A percentile compares a stretch with the other conserved stretches of the same genome.
These are phyloP conservation scores for Pichia sp. DNA, from an alignment of 1,139 yeast genomes.

Conservation along the genomic window DNA sequence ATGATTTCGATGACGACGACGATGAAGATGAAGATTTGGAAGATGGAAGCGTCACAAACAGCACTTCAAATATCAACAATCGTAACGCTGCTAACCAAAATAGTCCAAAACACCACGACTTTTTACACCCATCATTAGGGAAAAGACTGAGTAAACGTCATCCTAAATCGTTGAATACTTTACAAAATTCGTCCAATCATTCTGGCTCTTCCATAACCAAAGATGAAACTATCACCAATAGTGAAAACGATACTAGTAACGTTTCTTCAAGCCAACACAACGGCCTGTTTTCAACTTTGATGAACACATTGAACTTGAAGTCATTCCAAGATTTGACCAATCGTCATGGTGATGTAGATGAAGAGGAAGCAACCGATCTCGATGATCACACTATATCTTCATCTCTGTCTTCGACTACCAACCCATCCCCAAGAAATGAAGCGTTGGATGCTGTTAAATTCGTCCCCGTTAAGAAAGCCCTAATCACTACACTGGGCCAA, in stretches of 20 bases:
- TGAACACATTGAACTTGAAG: conserved; percentile 28
- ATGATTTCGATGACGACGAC: conserved; percentile 7
- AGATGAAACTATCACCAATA: conserved; percentile 4
- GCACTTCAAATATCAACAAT: not conserved
- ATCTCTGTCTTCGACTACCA: not conserved
- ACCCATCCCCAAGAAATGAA: not conserved
- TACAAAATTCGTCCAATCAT: conserved; percentile 13
- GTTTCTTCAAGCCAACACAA: conserved; percentile 7
- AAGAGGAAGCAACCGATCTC: not conserved
- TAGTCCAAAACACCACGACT: conserved; percentile 1
- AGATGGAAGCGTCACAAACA: not conserved
- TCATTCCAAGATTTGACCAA: conserved; percentile 22
- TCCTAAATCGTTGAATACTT: conserved; percentile 1
- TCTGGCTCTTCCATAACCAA: conserved; percentile 6
- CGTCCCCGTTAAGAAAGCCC: conserved; percentile 55
- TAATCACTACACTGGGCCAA: conserved; percentile 64
- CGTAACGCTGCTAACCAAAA: not conserved
- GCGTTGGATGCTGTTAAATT: conserved; percentile 43
- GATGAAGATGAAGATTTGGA: conserved; percentile 8
- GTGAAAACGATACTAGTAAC: not conserved
- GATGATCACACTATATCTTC: conserved; percentile 1
- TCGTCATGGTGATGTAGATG: not conserved
- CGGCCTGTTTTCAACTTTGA: conserved; percentile 27
- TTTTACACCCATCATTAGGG: not conserved
- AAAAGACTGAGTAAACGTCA: not conserved